Percentiles rank a stretch among this genome's conserved stretches.
These are phyloP conservation scores for Sphagnum contortum DNA, from an alignment of 225 moss, liverwort and hornwort species.

Conservation along the genomic window DNA sequence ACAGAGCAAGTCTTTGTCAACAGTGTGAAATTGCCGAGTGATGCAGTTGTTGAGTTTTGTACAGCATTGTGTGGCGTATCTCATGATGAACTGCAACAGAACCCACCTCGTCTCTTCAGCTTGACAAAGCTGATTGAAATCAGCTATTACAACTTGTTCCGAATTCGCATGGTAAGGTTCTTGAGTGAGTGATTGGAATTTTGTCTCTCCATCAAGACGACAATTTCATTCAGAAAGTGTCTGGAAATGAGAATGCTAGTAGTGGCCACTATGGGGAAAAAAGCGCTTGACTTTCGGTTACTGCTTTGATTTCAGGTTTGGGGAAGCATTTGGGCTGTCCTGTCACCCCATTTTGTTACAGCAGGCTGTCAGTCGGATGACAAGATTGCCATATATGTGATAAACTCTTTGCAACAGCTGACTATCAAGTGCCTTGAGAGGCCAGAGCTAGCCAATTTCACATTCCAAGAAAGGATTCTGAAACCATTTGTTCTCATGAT, in stretches of 20 bases:
- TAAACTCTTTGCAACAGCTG: conserved; percentile 93
- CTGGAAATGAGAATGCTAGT: too few species aligned
- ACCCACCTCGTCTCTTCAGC: conserved; percentile 96
- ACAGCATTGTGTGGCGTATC: conserved; percentile 96
- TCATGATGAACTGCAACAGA: conserved; percentile 89
- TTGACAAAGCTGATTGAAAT: conserved; percentile 97
- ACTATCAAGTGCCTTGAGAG: conserved; percentile 97
- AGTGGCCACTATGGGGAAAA: too few species aligned
- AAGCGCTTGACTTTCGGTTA: too few species aligned
- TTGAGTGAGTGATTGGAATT: background rate
- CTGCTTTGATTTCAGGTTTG: conserved; percentile 52
- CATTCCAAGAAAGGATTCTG: conserved; percentile 95
- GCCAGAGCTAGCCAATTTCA: conserved; percentile 92
- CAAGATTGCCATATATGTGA: conserved; percentile 98
- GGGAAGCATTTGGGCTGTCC: conserved; percentile 97
- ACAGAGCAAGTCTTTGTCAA: conserved; percentile 98
- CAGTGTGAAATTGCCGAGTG: conserved; percentile 93
- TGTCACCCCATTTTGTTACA: conserved; percentile 91
- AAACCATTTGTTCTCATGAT: conserved; percentile 98
- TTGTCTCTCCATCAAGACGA: conserved; percentile 2
- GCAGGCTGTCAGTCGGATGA: conserved; percentile 97
- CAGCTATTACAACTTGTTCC: conserved; percentile 98
- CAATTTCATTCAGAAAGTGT: background rate
- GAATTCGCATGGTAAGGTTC: conserved; percentile 83
- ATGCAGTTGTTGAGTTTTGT: conserved; percentile 98